Conservation (phyloP, 164 flowering plant genomes). For the Annona cherimola region DNA sequence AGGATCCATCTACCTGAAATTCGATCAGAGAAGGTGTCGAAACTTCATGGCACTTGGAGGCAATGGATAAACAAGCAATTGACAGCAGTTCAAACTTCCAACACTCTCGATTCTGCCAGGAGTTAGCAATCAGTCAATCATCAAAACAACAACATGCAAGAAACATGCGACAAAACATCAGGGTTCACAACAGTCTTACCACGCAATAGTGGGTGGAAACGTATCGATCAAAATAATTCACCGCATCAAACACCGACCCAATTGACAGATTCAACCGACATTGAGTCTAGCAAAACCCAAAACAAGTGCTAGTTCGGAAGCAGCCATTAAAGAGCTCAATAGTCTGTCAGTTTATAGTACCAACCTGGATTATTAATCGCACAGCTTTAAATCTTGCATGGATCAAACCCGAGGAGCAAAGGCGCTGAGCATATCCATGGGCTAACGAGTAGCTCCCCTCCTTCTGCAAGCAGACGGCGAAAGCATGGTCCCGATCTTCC, state of each 20-base stretch:
- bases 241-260: constrained; percentile 42
- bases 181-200: constrained; percentile 18
- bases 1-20: constrained; percentile 41
- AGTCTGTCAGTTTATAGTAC: neutral
- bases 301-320: neutral
- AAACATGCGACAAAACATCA: neutral
- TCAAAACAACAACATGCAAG: neutral
- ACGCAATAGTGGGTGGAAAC: constrained; percentile 33
- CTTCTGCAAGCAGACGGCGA: constrained; percentile 29
- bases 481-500: constrained; percentile 36
- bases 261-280: constrained; percentile 37
- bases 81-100: constrained; percentile 52
- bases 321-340: neutral
- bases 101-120: constrained; percentile 33
- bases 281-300: constrained; percentile 22
- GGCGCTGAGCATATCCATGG: constrained; percentile 25
- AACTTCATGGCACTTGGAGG: constrained; percentile 51
- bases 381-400: constrained; percentile 35
- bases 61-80: constrained; percentile 56
- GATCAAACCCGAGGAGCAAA: constrained; percentile 18
- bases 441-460: constrained; percentile 39
- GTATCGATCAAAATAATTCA: constrained; percentile 62
- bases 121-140: neutral
- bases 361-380: constrained; percentile 55
- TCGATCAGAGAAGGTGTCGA: constrained; percentile 31